A percentile compares a stretch with the other conserved stretches of the same genome.
Conservation (phyloP, 805 yeast genomes). For the Saccharomycopsis lassenensis region DNA sequence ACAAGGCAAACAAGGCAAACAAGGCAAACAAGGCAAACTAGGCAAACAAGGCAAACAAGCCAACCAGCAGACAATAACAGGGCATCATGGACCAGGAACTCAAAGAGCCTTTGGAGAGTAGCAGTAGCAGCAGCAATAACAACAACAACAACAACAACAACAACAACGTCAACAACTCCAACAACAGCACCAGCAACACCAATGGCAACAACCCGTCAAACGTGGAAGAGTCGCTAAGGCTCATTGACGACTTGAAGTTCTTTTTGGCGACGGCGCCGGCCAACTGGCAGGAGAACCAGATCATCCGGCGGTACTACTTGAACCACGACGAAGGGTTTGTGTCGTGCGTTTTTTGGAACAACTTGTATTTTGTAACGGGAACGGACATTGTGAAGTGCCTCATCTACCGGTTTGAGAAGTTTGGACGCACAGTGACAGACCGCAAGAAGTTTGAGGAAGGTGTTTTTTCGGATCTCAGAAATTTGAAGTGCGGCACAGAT, state of each 20-base stretch:
- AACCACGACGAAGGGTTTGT: slow-evolving; percentile 87
- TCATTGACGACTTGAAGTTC: slow-evolving; percentile 70
- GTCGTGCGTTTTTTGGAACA: slow-evolving; percentile 89
- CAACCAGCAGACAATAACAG: too few species aligned
- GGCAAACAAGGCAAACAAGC: too few species aligned
- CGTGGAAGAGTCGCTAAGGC: slow-evolving; percentile 43
- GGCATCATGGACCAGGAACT: too few species aligned
- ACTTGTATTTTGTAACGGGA: slow-evolving; percentile 82
- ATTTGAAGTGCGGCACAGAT: slow-evolving; percentile 75
- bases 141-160: slow-evolving; percentile 1
- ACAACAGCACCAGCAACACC: slow-evolving; percentile 1
- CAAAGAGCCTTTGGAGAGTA: too few species aligned
- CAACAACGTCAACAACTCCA: background rate
- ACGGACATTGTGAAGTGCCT: slow-evolving; percentile 93
- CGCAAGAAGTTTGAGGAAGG: slow-evolving; percentile 96
- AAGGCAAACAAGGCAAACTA: too few species aligned
- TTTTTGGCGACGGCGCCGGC: slow-evolving; percentile 92
- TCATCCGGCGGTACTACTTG: slow-evolving; percentile 72
- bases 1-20: too few species aligned
- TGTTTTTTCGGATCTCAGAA: slow-evolving; percentile 80
- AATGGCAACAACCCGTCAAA: too few species aligned
- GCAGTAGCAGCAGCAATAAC: too few species aligned
- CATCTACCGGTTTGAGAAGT: slow-evolving; percentile 76
- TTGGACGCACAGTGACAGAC: slow-evolving; percentile 77
- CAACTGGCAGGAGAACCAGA: slow-evolving; percentile 82